Evolutionary conservation across 2,329 filamentous ascomycete species (phyloP).

Genomic region (Blumeria hordei): DNA sequence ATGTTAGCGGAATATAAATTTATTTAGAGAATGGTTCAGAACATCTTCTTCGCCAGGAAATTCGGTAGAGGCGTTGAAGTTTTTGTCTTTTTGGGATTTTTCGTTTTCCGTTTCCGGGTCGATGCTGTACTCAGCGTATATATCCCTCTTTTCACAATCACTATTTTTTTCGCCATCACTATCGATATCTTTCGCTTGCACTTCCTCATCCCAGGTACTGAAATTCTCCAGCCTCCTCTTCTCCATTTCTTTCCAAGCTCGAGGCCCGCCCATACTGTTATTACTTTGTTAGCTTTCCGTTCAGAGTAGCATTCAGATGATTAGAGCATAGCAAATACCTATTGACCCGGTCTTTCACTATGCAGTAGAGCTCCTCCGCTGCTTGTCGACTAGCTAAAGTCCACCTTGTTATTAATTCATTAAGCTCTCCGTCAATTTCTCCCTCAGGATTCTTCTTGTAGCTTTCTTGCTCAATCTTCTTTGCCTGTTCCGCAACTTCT

Average conservation of each 20-base stretch:
- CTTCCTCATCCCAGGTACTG: conserved; percentile 18
- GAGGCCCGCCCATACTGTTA: conserved; percentile 31
- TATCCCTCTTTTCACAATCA: conserved; percentile 15
- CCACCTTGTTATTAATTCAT: conserved; percentile 34
- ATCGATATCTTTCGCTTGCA: conserved; percentile 13
- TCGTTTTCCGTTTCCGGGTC: conserved; percentile 16
- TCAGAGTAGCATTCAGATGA: too few species aligned
- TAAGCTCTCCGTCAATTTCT: conserved; percentile 31
- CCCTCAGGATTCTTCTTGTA: conserved; percentile 17
- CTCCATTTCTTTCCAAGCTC: conserved; percentile 27
- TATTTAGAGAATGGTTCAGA: conserved; percentile 10
- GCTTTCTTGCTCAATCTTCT: conserved; percentile 21
- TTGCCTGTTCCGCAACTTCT: conserved; percentile 26
- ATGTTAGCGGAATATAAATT: conserved; percentile 3
- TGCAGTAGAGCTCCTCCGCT: conserved; percentile 41
- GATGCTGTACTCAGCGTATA: conserved; percentile 14
- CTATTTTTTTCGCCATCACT: conserved; percentile 15
- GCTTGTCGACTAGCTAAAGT: conserved; percentile 31
- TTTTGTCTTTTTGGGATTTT: conserved; percentile 13
- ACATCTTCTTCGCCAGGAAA: conserved; percentile 18
- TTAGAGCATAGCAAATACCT: conserved; percentile 12
- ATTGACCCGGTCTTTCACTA: conserved; percentile 33
- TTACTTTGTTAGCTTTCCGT: too few species aligned
- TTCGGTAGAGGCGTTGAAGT: conserved; percentile 15
- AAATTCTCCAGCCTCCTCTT: conserved; percentile 20